Conservation (phyloP, 1,284 basidiomycete genomes). For the Ganoderma boninense region DNA sequence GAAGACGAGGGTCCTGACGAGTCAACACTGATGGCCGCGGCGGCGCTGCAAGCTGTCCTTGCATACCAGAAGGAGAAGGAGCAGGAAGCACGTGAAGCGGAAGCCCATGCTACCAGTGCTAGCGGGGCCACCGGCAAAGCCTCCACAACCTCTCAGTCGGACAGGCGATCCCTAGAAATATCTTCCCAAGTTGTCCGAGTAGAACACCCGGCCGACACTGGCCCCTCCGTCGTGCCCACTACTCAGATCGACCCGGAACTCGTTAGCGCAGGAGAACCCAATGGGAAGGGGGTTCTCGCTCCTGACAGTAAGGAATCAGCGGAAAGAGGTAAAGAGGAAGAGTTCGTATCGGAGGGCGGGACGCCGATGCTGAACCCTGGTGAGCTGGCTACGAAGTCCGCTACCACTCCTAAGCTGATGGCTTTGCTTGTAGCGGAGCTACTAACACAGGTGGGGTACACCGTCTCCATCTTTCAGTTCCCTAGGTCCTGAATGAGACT, state of each 20-base stretch:
- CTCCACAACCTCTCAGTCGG: neutral
- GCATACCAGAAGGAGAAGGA: slow-evolving; percentile 32
- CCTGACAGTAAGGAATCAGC: slow-evolving; percentile 3
- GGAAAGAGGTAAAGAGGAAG: slow-evolving; percentile 37
- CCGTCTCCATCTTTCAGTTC: neutral
- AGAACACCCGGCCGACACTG: too few relatives aligned
- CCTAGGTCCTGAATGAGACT: neutral
- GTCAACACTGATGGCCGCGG: slow-evolving; percentile 36
- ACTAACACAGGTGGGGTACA: slow-evolving; percentile 61
- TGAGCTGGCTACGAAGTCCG: slow-evolving; percentile 33
- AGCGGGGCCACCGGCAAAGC: neutral
- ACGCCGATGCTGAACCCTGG: slow-evolving; percentile 74
- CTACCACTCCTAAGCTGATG: neutral
- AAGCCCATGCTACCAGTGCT: neutral
- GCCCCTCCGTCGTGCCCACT: slow-evolving; percentile 10
- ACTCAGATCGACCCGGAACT: slow-evolving; percentile 5
- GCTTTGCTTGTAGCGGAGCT: slow-evolving; percentile 55
- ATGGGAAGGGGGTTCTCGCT: slow-evolving; percentile 15
- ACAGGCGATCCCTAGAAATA: too few relatives aligned
- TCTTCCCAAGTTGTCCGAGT: too few relatives aligned
- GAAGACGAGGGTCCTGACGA: slow-evolving; percentile 17
- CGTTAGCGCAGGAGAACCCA: slow-evolving; percentile 11
- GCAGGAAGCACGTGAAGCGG: slow-evolving; percentile 19
- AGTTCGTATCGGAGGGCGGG: slow-evolving; percentile 66
- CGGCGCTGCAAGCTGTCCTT: slow-evolving; percentile 38